A percentile compares a stretch with the other conserved stretches of the same genome.
These are phyloP conservation scores for Solanum tarijense DNA, from an alignment of 257 asterid species.

Conservation along the genomic window DNA sequence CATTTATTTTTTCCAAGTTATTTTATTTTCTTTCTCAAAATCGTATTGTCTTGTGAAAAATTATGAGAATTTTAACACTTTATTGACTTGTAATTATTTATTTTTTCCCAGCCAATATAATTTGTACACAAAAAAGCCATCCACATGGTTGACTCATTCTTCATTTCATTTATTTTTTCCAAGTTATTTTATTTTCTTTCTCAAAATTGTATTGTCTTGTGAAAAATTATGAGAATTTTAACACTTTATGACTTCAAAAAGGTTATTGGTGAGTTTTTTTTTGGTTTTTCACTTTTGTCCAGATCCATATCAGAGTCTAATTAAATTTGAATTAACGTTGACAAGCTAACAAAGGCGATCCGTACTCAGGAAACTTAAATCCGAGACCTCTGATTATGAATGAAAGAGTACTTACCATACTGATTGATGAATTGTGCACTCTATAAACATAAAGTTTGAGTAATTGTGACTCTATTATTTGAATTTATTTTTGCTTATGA, in stretches of 20 bases:
- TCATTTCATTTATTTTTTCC: neutral
- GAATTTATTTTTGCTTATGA: neutral
- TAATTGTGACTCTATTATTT: neutral
- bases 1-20: neutral
- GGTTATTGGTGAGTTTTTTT: neutral
- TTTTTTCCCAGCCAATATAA: neutral
- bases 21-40: neutral
- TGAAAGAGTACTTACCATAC: too few relatives aligned
- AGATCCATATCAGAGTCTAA: rapidly evolving
- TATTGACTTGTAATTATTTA: neutral
- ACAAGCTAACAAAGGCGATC: rapidly evolving
- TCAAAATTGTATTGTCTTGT: neutral
- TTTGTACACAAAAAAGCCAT: neutral
- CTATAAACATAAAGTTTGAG: neutral
- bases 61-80: neutral
- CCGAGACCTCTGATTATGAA: too few relatives aligned
- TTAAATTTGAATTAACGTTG: rapidly evolving
- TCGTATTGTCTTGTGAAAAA: neutral
- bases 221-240: neutral
- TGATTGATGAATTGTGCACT: neutral
- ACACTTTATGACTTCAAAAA: neutral
- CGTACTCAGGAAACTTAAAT: too few relatives aligned
- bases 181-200: neutral
- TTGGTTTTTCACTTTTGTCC: rapidly evolving
- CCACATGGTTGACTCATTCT: neutral